phyloP scores from a whole-genome alignment of 2,329 filamentous ascomycete species.

The Penicillium digitatum region DNA sequence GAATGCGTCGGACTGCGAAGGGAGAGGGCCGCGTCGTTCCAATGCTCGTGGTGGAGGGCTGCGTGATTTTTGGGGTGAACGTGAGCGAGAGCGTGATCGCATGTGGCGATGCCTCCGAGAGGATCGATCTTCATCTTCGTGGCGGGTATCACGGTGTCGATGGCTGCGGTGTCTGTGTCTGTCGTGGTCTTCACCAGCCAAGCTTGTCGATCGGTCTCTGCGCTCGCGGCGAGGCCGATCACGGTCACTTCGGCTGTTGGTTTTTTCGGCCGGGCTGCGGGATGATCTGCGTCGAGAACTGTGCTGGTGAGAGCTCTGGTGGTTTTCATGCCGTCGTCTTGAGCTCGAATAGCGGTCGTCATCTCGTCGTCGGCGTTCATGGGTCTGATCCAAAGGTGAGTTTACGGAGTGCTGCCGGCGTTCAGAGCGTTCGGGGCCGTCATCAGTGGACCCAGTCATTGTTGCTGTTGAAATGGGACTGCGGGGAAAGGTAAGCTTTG shows the following conservation, averaged over 20 bases:
- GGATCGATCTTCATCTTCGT: constrained; percentile 21
- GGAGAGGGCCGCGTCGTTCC: constrained; percentile 42
- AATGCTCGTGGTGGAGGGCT: constrained; percentile 25
- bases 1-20: constrained; percentile 47
- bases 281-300: constrained; percentile 19
- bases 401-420: constrained; percentile 23
- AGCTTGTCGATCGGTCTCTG: constrained; percentile 23
- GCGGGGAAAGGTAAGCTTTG: background rate
- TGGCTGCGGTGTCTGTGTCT: constrained; percentile 29
- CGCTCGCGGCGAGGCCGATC: constrained; percentile 23
- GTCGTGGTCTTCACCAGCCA: constrained; percentile 25
- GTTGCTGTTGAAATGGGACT: background rate
- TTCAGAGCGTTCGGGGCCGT: constrained; percentile 15
- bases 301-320: constrained; percentile 28
- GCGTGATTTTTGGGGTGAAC: constrained; percentile 28
- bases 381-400: constrained; percentile 19
- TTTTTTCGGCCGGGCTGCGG: constrained; percentile 18
- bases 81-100: constrained; percentile 22
- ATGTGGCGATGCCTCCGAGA: constrained; percentile 24
- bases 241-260: constrained; percentile 20
- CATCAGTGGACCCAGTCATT: constrained; percentile 29
- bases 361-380: constrained; percentile 23
- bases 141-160: constrained; percentile 27
- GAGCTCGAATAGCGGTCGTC: constrained; percentile 25
- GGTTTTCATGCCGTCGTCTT: constrained; percentile 24